Percentiles rank a stretch among this genome's conserved stretches.
Evolutionary conservation across 495 filamentous ascomycete species (phyloP).

Genomic region (Daldinia caldariorum): DNA sequence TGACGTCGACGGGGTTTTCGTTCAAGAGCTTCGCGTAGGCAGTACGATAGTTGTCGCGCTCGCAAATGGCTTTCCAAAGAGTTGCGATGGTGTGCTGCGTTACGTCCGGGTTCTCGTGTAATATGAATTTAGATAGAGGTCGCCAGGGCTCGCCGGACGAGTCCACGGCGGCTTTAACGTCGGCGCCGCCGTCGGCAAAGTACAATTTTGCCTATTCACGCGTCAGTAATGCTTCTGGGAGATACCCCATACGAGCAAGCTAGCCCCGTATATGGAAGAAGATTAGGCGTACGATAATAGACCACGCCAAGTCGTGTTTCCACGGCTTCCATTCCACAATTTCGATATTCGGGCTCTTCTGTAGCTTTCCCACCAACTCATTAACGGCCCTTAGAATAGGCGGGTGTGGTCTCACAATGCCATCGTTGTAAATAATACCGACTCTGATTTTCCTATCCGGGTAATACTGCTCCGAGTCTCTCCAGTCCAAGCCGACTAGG

Average conservation of each 20-base stretch:
- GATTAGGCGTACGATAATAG: constrained; percentile 64
- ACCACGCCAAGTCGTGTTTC: constrained; percentile 68
- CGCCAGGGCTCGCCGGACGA: constrained; percentile 66
- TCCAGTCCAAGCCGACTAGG: constrained; percentile 70
- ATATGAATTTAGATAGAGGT: constrained; percentile 61
- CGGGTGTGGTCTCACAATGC: constrained; percentile 75
- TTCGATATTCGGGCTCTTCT: constrained; percentile 57
- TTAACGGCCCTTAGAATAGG: constrained; percentile 70
- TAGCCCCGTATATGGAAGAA: not conserved
- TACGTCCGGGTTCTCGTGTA: constrained; percentile 58
- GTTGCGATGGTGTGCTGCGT: constrained; percentile 51
- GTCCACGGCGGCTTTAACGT: constrained; percentile 59
- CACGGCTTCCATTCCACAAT: constrained; percentile 74
- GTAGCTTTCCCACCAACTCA: constrained; percentile 64
- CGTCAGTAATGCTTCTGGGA: not conserved
- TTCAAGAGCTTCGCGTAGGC: constrained; percentile 71
- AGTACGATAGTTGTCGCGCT: constrained; percentile 66
- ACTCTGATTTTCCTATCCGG: constrained; percentile 64
- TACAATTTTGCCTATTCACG: constrained; percentile 50
- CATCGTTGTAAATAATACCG: constrained; percentile 76
- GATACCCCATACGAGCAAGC: not conserved
- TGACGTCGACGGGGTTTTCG: constrained; percentile 68
- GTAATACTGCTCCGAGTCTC: constrained; percentile 43
- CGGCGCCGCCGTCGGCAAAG: constrained; percentile 66
- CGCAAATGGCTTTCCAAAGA: constrained; percentile 46